phyloP scores from a whole-genome alignment of 2,329 filamentous ascomycete species.

The Aspergillus sp. region DNA sequence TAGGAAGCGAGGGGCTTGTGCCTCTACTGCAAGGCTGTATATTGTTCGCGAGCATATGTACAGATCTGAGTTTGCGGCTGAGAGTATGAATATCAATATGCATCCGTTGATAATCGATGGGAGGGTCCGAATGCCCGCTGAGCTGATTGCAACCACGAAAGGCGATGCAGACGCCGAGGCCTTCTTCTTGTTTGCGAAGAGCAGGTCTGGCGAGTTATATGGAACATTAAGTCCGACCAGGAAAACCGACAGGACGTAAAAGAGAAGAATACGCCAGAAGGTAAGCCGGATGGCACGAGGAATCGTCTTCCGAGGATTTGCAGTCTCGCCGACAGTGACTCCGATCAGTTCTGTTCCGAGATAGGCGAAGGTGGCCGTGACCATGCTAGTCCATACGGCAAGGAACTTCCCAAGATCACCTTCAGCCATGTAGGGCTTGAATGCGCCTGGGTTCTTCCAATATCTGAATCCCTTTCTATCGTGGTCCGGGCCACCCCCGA shows the following conservation, averaged over 20 bases:
- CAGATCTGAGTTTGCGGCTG: conserved; percentile 69
- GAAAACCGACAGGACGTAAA: conserved; percentile 68
- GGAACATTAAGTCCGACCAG: conserved; percentile 70
- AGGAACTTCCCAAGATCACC: conserved; percentile 49
- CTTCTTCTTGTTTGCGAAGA: conserved; percentile 38
- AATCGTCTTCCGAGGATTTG: conserved; percentile 69
- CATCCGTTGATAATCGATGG: conserved; percentile 65
- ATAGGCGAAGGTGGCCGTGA: conserved; percentile 71
- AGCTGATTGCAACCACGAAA: conserved; percentile 65
- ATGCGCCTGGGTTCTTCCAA: conserved; percentile 60
- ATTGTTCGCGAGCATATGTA: conserved; percentile 71
- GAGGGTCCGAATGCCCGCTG: conserved; percentile 56
- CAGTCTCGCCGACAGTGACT: conserved; percentile 69
- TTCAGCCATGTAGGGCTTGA: conserved; percentile 43
- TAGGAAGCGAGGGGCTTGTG: conserved; percentile 65
- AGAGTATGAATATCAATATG: conserved; percentile 69
- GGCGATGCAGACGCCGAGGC: conserved; percentile 56
- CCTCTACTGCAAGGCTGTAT: conserved; percentile 65
- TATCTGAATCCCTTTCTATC: conserved; percentile 62
- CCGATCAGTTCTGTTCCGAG: conserved; percentile 69
- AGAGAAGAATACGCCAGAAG: conserved; percentile 72
- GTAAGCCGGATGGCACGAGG: conserved; percentile 70
- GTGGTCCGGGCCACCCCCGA: conserved; percentile 61
- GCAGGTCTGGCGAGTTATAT: conserved; percentile 57
- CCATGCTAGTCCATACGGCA: conserved; percentile 61